Evolutionary conservation across 2,329 filamentous ascomycete genomes (phyloP), one percentile per base, ranked within the genome.

Genomic region (Zasmidium cellare): DNA sequence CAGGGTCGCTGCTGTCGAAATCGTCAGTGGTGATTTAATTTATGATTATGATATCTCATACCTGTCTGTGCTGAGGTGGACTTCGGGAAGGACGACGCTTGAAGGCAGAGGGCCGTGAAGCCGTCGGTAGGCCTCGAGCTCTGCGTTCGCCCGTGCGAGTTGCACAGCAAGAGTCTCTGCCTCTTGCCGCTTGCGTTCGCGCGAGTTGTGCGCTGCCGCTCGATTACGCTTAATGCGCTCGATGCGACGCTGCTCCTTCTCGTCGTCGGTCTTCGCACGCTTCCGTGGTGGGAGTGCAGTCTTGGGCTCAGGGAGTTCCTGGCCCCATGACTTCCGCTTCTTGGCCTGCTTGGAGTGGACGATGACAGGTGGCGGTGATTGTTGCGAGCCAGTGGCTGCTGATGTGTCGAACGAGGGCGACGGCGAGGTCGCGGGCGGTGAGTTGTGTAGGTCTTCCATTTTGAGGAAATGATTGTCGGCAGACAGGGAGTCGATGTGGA

Each of bases 161-260:
- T 62, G 58, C 55, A 73, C 80, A 71, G 88, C 85, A 28, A 97
- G 84, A 46, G 88, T 88, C 77, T 97, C 94, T 41, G 96, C 91
- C 76, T 97, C 87, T 67, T 87, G 87, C 57, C 92, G 86, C 82
- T 97, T 96, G 59, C 92, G 89, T 76, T 99, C 94, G 51, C 94
- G 84, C 3, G 94, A 99, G 58, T 96, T 97, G 81, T 97, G 94
- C 44, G 94, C 94, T 47, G 94, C 94, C 59, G 92, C 90, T 65
- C 94, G 91, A 74, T 99, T 99, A 46, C 94, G 89, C 68, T 97
- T 91, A 65, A 99, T 94, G 62, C 94, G 91, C 80, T 99, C 94
- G 55, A 97, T 96, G 61, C 94, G 90, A 46, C 94, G 89, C 77
- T 99, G 94, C 78, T 97, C 94, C 79, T 99, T 99, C 77, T 99